phyloP scores from a whole-genome alignment of 2,329 filamentous ascomycete genomes.

The Amylocarpus encephaloides region DNA sequence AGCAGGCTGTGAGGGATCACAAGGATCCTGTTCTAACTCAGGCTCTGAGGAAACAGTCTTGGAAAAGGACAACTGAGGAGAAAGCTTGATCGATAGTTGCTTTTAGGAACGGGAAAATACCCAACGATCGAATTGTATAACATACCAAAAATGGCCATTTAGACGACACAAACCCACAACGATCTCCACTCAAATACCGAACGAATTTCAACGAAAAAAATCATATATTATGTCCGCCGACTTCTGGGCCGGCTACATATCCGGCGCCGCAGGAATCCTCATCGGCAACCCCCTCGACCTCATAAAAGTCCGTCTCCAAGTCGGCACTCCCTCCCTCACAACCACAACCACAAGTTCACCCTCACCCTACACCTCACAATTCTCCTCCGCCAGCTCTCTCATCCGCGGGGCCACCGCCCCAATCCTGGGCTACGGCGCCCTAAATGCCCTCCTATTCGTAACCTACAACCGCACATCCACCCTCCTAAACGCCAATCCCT shows the following conservation, averaged over 20 bases:
- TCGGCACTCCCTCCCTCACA: conserved; percentile 35
- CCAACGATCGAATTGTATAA: not conserved
- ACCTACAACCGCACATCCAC: conserved; percentile 81
- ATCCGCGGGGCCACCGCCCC: conserved; percentile 72
- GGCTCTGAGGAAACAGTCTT: conserved; percentile 12
- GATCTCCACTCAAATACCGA: not conserved
- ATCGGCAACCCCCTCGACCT: conserved; percentile 83
- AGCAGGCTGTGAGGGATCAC: conserved; percentile 18
- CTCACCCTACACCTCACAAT: conserved; percentile 29
- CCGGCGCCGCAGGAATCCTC: conserved; percentile 77
- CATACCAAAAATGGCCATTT: not conserved
- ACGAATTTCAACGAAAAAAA: not conserved
- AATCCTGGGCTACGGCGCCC: conserved; percentile 79
- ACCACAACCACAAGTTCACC: conserved; percentile 13
- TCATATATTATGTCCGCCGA: conserved; percentile 48
- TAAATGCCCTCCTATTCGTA: conserved; percentile 86
- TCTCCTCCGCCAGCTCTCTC: conserved; percentile 36
- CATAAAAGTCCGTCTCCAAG: conserved; percentile 76
- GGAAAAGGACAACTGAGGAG: conserved; percentile 7
- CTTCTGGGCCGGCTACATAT: conserved; percentile 90
- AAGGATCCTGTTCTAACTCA: conserved; percentile 19
- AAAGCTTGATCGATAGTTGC: not conserved
- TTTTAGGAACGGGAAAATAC: not conserved
- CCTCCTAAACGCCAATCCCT: conserved; percentile 42
- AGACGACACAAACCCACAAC: not conserved